A percentile compares a stretch with the other conserved stretches of the same genome.
Evolutionary conservation across 2,329 filamentous ascomycete genomes (phyloP).

Genomic region (Verticillium nonalfalfae): DNA sequence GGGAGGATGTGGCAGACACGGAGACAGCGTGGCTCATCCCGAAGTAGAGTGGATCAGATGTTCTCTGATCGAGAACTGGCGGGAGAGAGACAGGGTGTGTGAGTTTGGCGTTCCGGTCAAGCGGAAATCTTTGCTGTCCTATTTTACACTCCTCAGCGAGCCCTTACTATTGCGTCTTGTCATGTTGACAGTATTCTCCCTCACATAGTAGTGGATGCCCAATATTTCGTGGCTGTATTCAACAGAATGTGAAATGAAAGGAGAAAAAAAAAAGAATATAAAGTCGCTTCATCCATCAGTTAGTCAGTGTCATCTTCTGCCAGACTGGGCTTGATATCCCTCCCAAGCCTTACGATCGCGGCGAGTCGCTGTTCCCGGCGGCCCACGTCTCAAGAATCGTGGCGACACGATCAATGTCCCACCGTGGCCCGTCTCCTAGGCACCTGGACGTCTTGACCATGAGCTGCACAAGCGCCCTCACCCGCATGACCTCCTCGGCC

Average conservation of each 20-base stretch:
- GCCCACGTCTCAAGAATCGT: neutral
- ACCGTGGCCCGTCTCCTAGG: neutral
- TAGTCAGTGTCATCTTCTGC: neutral
- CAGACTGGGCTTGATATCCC: no score
- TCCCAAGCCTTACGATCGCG: neutral
- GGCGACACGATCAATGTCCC: neutral
- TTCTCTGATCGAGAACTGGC: neutral
- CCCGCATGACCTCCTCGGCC: neutral
- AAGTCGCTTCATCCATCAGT: neutral
- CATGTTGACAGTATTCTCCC: neutral
- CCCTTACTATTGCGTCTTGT: neutral
- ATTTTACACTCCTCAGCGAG: neutral
- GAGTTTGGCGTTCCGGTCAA: neutral
- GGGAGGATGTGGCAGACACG: neutral
- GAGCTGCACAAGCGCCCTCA: neutral
- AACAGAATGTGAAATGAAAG: no score
- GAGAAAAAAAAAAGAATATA: neutral
- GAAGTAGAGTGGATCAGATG: neutral
- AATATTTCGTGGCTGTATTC: neutral
- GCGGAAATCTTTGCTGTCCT: neutral
- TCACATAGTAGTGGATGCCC: neutral
- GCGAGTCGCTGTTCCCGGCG: neutral
- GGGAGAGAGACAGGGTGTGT: neutral
- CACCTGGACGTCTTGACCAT: neutral
- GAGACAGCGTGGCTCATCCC: slow-evolving; percentile 5